Evolutionary conservation across 1,284 basidiomycete genomes (phyloP).

Genomic region (Ceratobasidium sp.): DNA sequence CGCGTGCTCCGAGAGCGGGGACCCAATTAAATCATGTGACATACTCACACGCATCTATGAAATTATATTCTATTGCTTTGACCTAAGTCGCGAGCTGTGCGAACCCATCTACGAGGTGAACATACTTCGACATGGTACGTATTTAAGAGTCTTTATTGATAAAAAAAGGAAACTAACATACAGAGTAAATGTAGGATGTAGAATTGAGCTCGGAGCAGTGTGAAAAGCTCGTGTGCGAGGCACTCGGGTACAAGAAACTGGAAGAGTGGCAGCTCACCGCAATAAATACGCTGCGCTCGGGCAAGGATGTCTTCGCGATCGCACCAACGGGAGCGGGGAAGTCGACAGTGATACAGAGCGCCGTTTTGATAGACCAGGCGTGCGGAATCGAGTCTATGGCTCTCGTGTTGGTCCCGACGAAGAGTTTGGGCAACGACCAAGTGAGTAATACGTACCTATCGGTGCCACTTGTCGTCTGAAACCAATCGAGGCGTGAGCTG

Average conservation of each 20-base stretch:
- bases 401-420: not conserved
- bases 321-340: not conserved
- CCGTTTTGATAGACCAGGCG: not conserved
- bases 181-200: not conserved
- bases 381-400: not conserved
- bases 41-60: not conserved
- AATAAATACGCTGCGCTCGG: not conserved
- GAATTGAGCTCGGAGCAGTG: not conserved
- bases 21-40: not conserved
- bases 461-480: too few relatives aligned
- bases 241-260: not conserved
- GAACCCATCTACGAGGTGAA: not conserved
- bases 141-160: not conserved
- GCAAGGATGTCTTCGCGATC: not conserved
- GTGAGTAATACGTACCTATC: too few relatives aligned
- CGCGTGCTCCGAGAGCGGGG: too few relatives aligned
- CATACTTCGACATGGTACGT: too few relatives aligned
- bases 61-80: not conserved
- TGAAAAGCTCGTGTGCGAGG: not conserved
- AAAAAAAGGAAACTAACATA: not conserved
- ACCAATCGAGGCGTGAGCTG: conserved; percentile 1
- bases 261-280: not conserved
- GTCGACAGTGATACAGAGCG: not conserved
- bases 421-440: not conserved
- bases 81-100: not conserved